Evolutionary conservation across 1,284 basidiomycete species (phyloP).

Genomic region (Neotropicomus parvogracilis): DNA sequence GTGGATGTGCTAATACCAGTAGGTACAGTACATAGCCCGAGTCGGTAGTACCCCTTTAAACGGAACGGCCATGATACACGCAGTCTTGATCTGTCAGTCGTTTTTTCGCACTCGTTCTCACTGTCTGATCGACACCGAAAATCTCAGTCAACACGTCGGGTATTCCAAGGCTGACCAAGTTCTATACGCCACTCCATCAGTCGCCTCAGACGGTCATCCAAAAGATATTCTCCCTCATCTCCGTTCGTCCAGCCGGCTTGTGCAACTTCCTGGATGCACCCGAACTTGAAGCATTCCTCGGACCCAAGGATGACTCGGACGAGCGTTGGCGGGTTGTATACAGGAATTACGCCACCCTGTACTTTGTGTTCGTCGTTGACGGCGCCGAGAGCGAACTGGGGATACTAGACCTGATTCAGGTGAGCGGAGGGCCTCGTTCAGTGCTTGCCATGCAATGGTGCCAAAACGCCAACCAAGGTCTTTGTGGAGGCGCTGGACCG

Average conservation of each 20-base stretch:
- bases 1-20: background rate
- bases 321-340: constrained; percentile 77
- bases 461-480: constrained; percentile 49
- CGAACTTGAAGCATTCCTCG: constrained; percentile 75
- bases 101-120: constrained; percentile 42
- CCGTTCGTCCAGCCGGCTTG: constrained; percentile 69
- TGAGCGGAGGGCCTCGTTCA: constrained; percentile 35
- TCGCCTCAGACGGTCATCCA: constrained; percentile 71
- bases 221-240: constrained; percentile 83
- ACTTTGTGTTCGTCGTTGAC: constrained; percentile 97
- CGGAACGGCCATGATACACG: constrained; percentile 73
- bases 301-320: constrained; percentile 49
- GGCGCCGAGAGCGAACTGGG: constrained; percentile 94
- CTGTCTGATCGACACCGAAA: constrained; percentile 20
- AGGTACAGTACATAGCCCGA: no score
- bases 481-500: constrained; percentile 96
- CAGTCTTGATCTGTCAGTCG: constrained; percentile 67
- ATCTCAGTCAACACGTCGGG: constrained; percentile 79
- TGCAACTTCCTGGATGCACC: constrained; percentile 94
- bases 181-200: constrained; percentile 85
- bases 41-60: background rate
- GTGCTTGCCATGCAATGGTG: background rate
- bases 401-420: constrained; percentile 95
- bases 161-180: constrained; percentile 91
- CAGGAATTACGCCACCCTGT: constrained; percentile 89